phyloP scores from a whole-genome alignment of 2,329 filamentous ascomycete species.

The Lasiodiplodia sp. region DNA sequence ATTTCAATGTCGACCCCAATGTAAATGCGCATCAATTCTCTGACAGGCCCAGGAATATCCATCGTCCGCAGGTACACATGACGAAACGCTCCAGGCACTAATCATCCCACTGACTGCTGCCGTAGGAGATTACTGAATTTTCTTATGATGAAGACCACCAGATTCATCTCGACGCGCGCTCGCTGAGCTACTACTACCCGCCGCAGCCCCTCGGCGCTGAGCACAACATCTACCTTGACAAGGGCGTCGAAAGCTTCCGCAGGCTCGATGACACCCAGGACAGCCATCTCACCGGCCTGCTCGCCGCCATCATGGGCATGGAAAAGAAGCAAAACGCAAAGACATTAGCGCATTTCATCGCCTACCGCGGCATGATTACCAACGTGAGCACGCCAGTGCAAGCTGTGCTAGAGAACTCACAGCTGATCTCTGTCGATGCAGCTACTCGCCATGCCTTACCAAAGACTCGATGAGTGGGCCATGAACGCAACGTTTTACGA shows the following conservation, averaged over 20 bases:
- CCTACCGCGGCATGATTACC: conserved; percentile 98
- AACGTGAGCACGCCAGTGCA: conserved; percentile 67
- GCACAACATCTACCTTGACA: conserved; percentile 69
- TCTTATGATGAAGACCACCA: conserved; percentile 87
- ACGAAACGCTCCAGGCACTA: background rate
- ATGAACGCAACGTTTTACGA: conserved; percentile 96
- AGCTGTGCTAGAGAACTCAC: background rate
- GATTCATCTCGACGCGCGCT: conserved; percentile 78
- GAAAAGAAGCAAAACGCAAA: conserved; percentile 73
- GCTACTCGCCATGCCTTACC: conserved; percentile 84
- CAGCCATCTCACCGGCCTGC: conserved; percentile 84
- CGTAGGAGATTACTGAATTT: conserved; percentile 81
- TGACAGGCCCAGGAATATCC: background rate
- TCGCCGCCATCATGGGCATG: conserved; percentile 75
- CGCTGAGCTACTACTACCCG: conserved; percentile 87
- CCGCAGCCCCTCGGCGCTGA: conserved; percentile 65
- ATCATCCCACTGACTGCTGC: background rate
- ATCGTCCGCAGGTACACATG: background rate
- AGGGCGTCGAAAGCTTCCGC: conserved; percentile 81
- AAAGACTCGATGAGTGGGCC: conserved; percentile 71
- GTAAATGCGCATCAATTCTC: background rate
- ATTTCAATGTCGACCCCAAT: background rate
- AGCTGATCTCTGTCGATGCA: background rate
- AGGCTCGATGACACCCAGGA: conserved; percentile 84
- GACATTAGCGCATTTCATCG: conserved; percentile 80